Evolutionary conservation across 257 asterid species (phyloP).

Genomic region (Gardenia jasminoides): DNA sequence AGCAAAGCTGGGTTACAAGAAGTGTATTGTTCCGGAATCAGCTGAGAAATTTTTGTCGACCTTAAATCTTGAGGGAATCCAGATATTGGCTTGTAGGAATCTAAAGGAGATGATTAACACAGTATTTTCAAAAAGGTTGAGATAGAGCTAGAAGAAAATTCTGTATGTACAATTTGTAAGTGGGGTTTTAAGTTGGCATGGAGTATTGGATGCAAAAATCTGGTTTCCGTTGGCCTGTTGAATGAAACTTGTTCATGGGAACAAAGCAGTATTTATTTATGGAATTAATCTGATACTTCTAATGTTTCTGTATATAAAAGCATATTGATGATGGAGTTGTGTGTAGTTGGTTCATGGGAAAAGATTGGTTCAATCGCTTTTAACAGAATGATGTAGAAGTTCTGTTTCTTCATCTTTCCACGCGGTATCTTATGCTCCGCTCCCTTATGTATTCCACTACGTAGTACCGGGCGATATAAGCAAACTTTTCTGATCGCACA

Average conservation of each 20-base stretch:
- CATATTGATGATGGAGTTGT: neutral
- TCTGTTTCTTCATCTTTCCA: neutral
- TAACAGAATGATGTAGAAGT: neutral
- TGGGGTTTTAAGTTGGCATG: neutral
- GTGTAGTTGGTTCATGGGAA: neutral
- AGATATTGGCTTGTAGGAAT: slow-evolving; percentile 68
- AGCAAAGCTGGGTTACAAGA: slow-evolving; percentile 77
- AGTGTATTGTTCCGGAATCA: slow-evolving; percentile 66
- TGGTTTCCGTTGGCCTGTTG: neutral
- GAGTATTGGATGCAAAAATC: neutral
- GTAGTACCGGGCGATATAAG: neutral
- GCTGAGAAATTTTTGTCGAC: slow-evolving; percentile 50
- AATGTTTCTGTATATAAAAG: too few relatives aligned
- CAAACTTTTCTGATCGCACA: too few relatives aligned
- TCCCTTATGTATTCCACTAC: neutral
- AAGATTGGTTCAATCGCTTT: neutral
- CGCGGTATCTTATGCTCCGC: neutral
- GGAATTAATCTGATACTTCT: neutral
- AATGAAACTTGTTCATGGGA: neutral
- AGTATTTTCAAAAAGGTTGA: slow-evolving; percentile 48
- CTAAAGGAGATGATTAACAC: slow-evolving; percentile 82
- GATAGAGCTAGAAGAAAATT: neutral
- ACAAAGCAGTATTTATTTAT: too few relatives aligned
- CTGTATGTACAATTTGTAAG: neutral
- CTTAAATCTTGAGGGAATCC: slow-evolving; percentile 40